These are phyloP conservation scores for Beauveria bassiana DNA, from an alignment of 2,329 filamentous ascomycete species.

Conservation along the genomic window DNA sequence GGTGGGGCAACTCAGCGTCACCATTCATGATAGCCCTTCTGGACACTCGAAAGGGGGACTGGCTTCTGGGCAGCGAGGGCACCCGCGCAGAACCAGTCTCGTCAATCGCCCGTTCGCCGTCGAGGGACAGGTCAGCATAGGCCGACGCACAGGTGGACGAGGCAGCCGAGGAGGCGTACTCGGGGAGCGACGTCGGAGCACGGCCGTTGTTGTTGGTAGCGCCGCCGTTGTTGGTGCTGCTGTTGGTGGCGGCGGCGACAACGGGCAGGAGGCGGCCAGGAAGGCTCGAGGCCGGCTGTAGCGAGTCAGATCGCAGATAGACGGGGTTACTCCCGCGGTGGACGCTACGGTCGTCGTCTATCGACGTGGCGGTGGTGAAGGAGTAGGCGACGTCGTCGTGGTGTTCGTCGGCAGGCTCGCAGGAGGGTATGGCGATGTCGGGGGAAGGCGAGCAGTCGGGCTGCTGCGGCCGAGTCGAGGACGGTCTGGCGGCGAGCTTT, in stretches of 20 bases:
- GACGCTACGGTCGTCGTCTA: conserved; percentile 1
- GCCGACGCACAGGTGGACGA: conserved; percentile 49
- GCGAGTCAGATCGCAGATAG: conserved; percentile 34
- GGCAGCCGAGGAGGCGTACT: conserved; percentile 47
- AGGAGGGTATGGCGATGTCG: conserved; percentile 44
- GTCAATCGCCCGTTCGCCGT: conserved; percentile 45
- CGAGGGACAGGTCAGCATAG: conserved; percentile 49
- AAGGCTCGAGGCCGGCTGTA: conserved; percentile 40
- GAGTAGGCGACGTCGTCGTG: conserved; percentile 42
- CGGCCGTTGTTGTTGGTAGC: conserved; percentile 14
- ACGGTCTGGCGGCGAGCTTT: conserved; percentile 50
- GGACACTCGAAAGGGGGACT: conserved; percentile 46
- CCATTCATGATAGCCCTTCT: conserved; percentile 50
- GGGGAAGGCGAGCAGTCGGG: conserved; percentile 23
- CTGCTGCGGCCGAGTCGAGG: conserved; percentile 31
- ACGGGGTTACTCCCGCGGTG: conserved; percentile 26
- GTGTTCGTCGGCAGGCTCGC: conserved; percentile 37
- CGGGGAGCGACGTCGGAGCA: conserved; percentile 24
- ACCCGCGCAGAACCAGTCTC: conserved; percentile 33
- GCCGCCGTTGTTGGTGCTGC: conserved; percentile 2
- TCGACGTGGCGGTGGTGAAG: conserved; percentile 34
- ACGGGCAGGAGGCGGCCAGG: conserved; percentile 43
- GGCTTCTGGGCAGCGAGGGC: conserved; percentile 32
- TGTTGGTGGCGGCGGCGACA: conserved; percentile 20
- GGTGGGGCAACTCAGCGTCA: conserved; percentile 45